Base-by-base conservation (phyloP, 495 filamentous ascomycete species). In the Penicillium crystallinum region DNA sequence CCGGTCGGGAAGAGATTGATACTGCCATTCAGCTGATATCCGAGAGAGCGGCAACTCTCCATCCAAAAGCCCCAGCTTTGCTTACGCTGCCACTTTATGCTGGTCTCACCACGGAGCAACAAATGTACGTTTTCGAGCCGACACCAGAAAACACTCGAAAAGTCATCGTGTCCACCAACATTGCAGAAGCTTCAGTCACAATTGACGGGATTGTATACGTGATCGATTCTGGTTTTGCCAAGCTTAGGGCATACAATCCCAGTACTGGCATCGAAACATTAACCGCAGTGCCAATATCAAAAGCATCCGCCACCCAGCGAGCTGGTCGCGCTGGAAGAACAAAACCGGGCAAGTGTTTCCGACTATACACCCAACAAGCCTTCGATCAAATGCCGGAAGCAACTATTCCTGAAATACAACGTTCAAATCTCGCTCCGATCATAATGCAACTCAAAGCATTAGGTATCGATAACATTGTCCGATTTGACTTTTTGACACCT, bases 171-270 rank as follows among this genome's bases (percentile, higher is more conserved):
- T 90, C 88, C 3, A 97, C 93, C 40, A 97, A 97, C 65, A 97
- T 98, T 55, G 90, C 93, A 30, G 93, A 98, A 72, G 95, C 93
- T 17, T 92, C 87, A 0, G 83, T 98, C 14, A 98, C 93, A 7
- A 96, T 98, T 38, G 87, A 95, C 50, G 91, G 90, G 5, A 89
- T 97, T 55, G 83, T 90, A 40, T 97, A 91, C 61, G 92, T 98
- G 15, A 79, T 97, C 45, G 93, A 98, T 66, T 87, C 83, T 39
- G 93, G 95, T 8, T 96, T 89, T 62, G 90, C 95, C 54, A 97
- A 99, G 58, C 69, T 96, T 3, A 83, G 91, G 30, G 89, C 89
- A 5, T 97, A 88, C 71, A 89, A 96, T 56, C 89, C 92, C 2
- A 77, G 64, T 21, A 93, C 87, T 7, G 88, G 89, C n/a, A 96